phyloP scores from a whole-genome alignment of 805 yeast genomes.

The Saturnispora galanensis region DNA sequence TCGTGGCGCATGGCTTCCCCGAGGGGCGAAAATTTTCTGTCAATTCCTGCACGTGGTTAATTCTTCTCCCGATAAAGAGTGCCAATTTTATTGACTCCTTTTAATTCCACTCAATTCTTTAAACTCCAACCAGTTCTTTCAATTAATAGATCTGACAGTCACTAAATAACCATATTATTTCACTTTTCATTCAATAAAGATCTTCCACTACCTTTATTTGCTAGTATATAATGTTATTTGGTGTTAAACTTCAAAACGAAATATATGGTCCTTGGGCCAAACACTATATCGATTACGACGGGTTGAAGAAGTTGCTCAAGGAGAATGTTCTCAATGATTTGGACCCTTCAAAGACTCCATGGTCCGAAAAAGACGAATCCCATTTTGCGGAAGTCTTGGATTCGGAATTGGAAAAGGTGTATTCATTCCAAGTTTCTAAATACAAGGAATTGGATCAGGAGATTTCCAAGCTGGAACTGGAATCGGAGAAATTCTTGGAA shows the following conservation, averaged over 20 bases:
- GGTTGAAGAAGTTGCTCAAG: constrained; percentile 55
- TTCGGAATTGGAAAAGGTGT: constrained; percentile 65
- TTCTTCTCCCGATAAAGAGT: too few relatives aligned
- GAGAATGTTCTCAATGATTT: constrained; percentile 40
- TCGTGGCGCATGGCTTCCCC: too few relatives aligned
- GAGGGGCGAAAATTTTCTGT: too few relatives aligned
- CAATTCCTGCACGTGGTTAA: too few relatives aligned
- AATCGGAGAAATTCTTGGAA: constrained; percentile 35
- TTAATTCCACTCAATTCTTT: too few relatives aligned
- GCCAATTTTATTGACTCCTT: too few relatives aligned
- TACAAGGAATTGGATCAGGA: constrained; percentile 59
- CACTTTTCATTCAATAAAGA: too few relatives aligned
- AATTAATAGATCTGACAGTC: too few relatives aligned
- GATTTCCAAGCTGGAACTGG: constrained; percentile 53
- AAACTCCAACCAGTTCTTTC: too few relatives aligned
- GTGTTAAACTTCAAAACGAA: constrained; percentile 72
- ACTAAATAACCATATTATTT: too few relatives aligned
- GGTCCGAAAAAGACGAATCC: constrained; percentile 68
- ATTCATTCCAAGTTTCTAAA: constrained; percentile 56
- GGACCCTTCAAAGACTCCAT: constrained; percentile 23
- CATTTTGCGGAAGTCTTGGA: constrained; percentile 59
- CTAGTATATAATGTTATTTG: constrained; percentile 58
- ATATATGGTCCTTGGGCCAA: constrained; percentile 83
- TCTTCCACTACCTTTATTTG: neutral
- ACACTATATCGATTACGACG: constrained; percentile 57